Evolutionary conservation across 306 rosid genomes (phyloP).

Genomic region (Trifolium subterraneum): DNA sequence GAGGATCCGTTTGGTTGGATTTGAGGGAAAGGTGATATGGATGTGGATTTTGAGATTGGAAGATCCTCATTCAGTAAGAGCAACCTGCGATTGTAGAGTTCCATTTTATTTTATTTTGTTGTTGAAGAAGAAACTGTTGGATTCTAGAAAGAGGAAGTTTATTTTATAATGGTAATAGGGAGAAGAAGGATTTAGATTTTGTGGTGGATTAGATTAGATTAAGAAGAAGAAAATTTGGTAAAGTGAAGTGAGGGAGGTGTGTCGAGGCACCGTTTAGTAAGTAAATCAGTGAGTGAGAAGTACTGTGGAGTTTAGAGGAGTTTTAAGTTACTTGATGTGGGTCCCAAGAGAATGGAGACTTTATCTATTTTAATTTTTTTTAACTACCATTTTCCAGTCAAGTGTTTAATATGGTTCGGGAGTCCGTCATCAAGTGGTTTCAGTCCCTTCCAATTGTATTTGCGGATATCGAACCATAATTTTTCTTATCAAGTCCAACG

Average conservation of each 20-base stretch:
- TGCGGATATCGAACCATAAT: no score
- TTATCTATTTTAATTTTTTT: no score
- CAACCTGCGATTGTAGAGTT: conserved; percentile 44
- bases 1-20: conserved; percentile 14
- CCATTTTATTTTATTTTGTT: conserved; percentile 32
- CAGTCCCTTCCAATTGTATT: no score
- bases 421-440: no score
- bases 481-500: no score
- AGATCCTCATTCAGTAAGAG: conserved; percentile 43
- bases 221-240: no score
- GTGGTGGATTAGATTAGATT: not conserved
- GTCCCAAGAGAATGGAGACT: no score
- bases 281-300: not conserved
- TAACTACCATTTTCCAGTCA: no score
- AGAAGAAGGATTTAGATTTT: not conserved
- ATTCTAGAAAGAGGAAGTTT: not conserved
- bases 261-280: not conserved
- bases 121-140: not conserved
- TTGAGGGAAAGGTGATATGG: conserved; percentile 22
- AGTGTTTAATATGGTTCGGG: no score
- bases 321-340: no score
- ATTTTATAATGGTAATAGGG: not conserved
- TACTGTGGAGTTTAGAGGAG: no score
- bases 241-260: no score
- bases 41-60: conserved; percentile 20